Percentiles rank a stretch among this genome's conserved stretches.
These are phyloP conservation scores for Trichothecium sympodiale DNA, from an alignment of 2,329 filamentous ascomycete species.

Conservation along the genomic window DNA sequence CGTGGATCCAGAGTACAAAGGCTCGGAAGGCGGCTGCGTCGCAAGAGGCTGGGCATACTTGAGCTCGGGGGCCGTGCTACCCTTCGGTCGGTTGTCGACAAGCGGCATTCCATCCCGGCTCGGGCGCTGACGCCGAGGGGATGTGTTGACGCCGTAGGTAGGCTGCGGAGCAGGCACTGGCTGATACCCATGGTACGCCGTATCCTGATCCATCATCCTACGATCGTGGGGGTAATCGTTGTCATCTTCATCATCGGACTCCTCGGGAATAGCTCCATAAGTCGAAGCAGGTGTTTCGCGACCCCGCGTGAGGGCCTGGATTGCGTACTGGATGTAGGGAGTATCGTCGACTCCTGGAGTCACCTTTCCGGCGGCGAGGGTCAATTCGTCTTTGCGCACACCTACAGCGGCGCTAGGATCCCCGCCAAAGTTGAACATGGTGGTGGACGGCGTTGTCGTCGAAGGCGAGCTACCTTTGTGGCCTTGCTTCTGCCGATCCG, in stretches of 20 bases:
- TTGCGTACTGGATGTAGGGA: conserved; percentile 80
- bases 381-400: conserved; percentile 40
- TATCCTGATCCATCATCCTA: not conserved
- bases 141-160: conserved; percentile 1
- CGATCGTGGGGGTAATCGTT: not conserved
- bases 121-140: not conserved
- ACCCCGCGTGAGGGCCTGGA: conserved; percentile 73
- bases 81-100: not conserved
- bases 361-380: conserved; percentile 37
- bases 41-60: too few species aligned
- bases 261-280: too few species aligned
- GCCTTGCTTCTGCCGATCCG: conserved; percentile 21
- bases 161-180: conserved; percentile 1
- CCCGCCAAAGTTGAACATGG: too few species aligned
- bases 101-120: not conserved
- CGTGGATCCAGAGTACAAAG: too few species aligned
- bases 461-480: conserved; percentile 6
- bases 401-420: too few species aligned
- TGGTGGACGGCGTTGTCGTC: conserved; percentile 1
- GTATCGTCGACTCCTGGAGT: conserved; percentile 77
- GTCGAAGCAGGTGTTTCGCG: not conserved
- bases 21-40: not conserved
- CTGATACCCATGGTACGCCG: not conserved
- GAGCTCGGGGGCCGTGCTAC: not conserved
- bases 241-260: too few species aligned